A percentile compares a stretch with the other conserved stretches of the same genome.
Evolutionary conservation across 768 basidiomycete genomes (phyloP).

Genomic region (Kwoniella dejecticola): DNA sequence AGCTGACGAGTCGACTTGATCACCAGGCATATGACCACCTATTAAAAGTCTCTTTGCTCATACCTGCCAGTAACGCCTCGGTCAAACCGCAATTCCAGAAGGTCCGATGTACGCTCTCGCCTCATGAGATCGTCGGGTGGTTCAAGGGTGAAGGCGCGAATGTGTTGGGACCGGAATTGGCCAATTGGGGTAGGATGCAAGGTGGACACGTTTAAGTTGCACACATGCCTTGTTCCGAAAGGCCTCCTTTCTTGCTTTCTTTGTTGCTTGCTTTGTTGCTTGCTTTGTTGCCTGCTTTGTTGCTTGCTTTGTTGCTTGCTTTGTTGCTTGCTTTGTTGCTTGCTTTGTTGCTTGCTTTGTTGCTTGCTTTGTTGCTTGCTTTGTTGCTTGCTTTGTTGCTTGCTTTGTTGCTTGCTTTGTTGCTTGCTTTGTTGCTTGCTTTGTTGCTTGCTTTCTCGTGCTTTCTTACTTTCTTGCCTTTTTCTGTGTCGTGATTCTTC

Average conservation of each 20-base stretch:
- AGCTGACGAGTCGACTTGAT: neutral
- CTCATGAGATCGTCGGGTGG: conserved; percentile 62
- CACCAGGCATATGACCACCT: conserved; percentile 76
- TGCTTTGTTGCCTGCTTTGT: too few relatives aligned
- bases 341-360: too few relatives aligned
- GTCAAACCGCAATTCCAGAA: conserved; percentile 72
- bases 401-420: too few relatives aligned
- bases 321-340: too few relatives aligned
- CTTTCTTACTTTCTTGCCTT: too few relatives aligned
- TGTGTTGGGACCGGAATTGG: conserved; percentile 49
- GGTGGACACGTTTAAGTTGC: conserved; percentile 51
- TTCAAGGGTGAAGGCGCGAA: conserved; percentile 52
- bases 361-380: too few relatives aligned
- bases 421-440: too few relatives aligned
- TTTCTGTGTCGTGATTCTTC: too few relatives aligned
- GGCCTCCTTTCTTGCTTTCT: neutral
- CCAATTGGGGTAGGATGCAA: conserved; percentile 53
- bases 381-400: too few relatives aligned
- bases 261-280: neutral
- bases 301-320: too few relatives aligned
- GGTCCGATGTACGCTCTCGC: conserved; percentile 68
- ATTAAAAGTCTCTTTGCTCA: conserved; percentile 63
- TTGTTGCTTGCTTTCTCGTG: too few relatives aligned
- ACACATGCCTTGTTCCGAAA: too few relatives aligned
- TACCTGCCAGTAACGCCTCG: conserved; percentile 57